phyloP scores from a whole-genome alignment of 1,139 yeast species.

The Diutina mesorugosa region DNA sequence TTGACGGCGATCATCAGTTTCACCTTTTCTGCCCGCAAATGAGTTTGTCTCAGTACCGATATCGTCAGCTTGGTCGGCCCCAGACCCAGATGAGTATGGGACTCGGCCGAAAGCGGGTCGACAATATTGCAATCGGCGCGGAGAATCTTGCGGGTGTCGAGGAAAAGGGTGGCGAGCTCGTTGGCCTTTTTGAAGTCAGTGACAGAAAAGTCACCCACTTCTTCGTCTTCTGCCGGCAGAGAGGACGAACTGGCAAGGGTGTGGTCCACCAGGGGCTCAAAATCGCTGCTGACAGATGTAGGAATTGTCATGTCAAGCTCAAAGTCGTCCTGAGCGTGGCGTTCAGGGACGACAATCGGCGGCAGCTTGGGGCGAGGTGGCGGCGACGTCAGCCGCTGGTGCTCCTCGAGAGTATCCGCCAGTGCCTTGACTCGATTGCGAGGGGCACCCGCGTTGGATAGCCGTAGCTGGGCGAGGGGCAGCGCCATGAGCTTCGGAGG shows the following conservation, averaged over 20 bases:
- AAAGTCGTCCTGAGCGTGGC: neutral
- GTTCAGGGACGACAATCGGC: neutral
- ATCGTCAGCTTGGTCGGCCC: conserved; percentile 4
- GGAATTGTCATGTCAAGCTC: neutral
- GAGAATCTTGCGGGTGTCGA: conserved; percentile 30
- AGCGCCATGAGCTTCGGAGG: neutral
- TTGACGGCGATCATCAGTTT: conserved; percentile 37
- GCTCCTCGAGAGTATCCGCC: neutral
- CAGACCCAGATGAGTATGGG: conserved; percentile 5
- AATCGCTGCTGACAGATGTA: neutral
- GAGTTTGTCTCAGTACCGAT: conserved; percentile 8
- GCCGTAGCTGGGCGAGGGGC: neutral
- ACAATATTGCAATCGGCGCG: conserved; percentile 29
- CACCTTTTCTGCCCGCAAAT: conserved; percentile 39
- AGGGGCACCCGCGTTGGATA: neutral
- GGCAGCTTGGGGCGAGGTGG: neutral
- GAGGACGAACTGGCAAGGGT: neutral
- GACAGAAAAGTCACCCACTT: neutral
- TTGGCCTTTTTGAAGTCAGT: conserved; percentile 22
- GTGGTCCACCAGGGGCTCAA: neutral
- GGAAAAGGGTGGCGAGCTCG: conserved; percentile 26
- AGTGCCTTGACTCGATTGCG: neutral
- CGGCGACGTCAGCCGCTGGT: neutral
- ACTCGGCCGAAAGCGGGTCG: conserved; percentile 12
- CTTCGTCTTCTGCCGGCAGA: neutral